phyloP scores from a whole-genome alignment of 352 stramenopile genomes.

The Globisporangium camurandrum region DNA sequence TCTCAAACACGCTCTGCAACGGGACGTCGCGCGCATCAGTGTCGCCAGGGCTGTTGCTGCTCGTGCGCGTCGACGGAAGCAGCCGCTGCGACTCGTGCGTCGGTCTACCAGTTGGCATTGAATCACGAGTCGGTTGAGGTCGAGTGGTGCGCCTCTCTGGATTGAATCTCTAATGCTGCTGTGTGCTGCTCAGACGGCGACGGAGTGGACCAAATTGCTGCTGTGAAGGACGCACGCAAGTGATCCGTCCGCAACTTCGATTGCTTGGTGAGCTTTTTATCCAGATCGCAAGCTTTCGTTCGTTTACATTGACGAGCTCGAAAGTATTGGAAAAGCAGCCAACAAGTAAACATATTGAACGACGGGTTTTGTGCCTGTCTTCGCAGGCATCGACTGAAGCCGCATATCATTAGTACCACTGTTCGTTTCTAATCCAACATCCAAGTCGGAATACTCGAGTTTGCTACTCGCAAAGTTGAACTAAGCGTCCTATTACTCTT shows the following conservation, averaged over 20 bases:
- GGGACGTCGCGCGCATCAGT: not conserved
- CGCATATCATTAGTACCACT: too few relatives aligned
- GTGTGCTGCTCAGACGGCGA: too few relatives aligned
- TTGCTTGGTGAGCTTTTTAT: too few relatives aligned
- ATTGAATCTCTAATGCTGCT: too few relatives aligned
- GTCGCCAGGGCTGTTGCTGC: slow-evolving; percentile 1
- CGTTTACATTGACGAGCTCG: slow-evolving; percentile 12
- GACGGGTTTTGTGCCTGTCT: too few relatives aligned
- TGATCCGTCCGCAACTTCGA: too few relatives aligned
- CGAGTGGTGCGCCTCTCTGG: not conserved
- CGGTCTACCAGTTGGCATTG: slow-evolving; percentile 2
- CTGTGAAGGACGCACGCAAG: not conserved
- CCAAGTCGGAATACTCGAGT: too few relatives aligned
- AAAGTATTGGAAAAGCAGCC: too few relatives aligned
- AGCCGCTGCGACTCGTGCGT: slow-evolving; percentile 10
- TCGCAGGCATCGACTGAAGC: too few relatives aligned
- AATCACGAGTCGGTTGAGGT: not conserved
- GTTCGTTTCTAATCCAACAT: too few relatives aligned
- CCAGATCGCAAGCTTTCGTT: slow-evolving; percentile 4
- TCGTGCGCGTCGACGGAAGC: not conserved
- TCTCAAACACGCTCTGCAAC: slow-evolving; percentile 7
- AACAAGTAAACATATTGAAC: too few relatives aligned
- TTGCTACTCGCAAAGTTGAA: too few relatives aligned
- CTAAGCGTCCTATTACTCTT: not conserved
- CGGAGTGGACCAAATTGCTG: not conserved